phyloP scores from a whole-genome alignment of 1,284 basidiomycete species.

The Ustilago cynodontis region DNA sequence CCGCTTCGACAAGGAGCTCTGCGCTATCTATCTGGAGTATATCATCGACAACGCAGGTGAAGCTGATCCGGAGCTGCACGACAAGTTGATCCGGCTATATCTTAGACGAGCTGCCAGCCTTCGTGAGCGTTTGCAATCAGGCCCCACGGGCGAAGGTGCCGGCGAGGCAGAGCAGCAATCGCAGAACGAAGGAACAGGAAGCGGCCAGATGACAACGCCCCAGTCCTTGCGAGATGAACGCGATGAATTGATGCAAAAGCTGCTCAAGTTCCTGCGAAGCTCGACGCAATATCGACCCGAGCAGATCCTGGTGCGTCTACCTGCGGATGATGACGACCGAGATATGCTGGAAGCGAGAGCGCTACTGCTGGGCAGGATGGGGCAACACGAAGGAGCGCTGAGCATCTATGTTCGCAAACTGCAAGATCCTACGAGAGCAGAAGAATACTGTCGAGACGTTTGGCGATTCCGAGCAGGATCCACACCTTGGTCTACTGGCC shows the following conservation, averaged over 20 bases:
- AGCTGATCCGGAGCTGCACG: conserved; percentile 79
- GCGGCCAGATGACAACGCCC: not conserved
- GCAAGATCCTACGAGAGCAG: conserved; percentile 84
- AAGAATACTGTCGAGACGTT: conserved; percentile 73
- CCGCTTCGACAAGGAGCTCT: conserved; percentile 75
- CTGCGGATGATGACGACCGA: conserved; percentile 81
- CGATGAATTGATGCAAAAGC: conserved; percentile 76
- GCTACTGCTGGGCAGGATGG: conserved; percentile 86
- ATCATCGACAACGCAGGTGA: conserved; percentile 83
- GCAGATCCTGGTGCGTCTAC: conserved; percentile 81
- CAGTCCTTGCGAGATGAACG: conserved; percentile 50
- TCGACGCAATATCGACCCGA: conserved; percentile 83
- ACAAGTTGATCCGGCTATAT: conserved; percentile 88
- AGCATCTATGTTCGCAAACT: conserved; percentile 90
- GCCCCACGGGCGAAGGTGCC: not conserved
- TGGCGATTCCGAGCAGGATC: conserved; percentile 35
- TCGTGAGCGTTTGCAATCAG: conserved; percentile 8
- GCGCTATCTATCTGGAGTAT: conserved; percentile 86
- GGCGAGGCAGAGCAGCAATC: not conserved
- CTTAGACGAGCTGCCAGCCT: conserved; percentile 75
- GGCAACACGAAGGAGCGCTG: conserved; percentile 90
- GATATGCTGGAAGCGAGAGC: conserved; percentile 80
- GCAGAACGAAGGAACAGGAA: not conserved
- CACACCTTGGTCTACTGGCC: not conserved
- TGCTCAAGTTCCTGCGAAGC: conserved; percentile 81